These are phyloP conservation scores for Cladosporium sp. DNA, from an alignment of 2,329 filamentous ascomycete genomes.

Conservation along the genomic window DNA sequence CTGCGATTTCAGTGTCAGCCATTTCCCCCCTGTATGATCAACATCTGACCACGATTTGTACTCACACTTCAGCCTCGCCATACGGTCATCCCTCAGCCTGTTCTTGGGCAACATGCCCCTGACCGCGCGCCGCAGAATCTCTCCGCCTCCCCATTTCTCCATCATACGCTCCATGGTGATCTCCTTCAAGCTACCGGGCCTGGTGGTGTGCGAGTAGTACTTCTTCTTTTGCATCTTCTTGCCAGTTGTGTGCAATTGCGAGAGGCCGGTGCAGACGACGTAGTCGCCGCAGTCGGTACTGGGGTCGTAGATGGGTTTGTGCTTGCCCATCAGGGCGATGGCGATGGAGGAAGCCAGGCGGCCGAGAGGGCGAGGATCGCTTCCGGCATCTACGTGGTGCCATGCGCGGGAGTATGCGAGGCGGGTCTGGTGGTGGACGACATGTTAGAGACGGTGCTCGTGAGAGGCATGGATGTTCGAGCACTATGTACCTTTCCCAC, in stretches of 20 bases:
- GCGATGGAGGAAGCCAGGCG: conserved; percentile 86
- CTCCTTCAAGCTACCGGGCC: conserved; percentile 77
- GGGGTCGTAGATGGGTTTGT: conserved; percentile 97
- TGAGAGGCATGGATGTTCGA: neutral
- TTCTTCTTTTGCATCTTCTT: conserved; percentile 91
- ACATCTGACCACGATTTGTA: conserved; percentile 13
- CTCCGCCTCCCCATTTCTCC: conserved; percentile 86
- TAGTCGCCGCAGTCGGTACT: conserved; percentile 99
- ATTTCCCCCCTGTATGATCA: neutral
- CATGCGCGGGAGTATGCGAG: conserved; percentile 95
- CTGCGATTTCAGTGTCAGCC: conserved; percentile 36
- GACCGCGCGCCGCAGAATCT: conserved; percentile 87
- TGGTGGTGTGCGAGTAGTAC: conserved; percentile 92
- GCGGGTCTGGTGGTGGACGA: conserved; percentile 61
- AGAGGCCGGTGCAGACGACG: conserved; percentile 88
- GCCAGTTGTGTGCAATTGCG: conserved; percentile 80
- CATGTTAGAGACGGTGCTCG: neutral
- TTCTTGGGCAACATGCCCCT: conserved; percentile 99
- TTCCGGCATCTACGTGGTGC: conserved; percentile 77
- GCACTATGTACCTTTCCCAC: conserved; percentile 8
- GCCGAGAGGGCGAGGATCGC: conserved; percentile 72
- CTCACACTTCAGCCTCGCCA: conserved; percentile 77
- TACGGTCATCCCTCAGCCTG: conserved; percentile 76
- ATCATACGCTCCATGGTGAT: conserved; percentile 96
- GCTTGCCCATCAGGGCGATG: conserved; percentile 89